phyloP scores from a whole-genome alignment of 208 protist species.

The Trypanosoma congolense region DNA sequence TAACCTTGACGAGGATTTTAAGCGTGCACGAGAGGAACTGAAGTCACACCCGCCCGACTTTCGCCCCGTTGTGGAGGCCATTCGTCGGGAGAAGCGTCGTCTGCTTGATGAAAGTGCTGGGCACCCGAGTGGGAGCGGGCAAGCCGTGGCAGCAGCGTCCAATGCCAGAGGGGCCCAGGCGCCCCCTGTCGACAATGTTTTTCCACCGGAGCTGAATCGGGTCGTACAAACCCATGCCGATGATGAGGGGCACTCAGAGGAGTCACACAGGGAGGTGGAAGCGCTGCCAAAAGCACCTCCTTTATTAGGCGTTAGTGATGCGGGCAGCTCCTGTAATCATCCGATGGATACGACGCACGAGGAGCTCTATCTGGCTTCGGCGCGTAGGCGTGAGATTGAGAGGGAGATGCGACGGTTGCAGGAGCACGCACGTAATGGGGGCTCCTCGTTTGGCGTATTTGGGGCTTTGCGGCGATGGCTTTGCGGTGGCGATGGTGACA shows the following conservation, averaged over 20 bases:
- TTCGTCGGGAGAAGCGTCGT: slow-evolving; percentile 39
- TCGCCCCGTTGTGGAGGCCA: slow-evolving; percentile 39
- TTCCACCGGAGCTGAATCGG: no score
- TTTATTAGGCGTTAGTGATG: neutral
- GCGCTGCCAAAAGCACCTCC: neutral
- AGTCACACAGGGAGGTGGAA: neutral
- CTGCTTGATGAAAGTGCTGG: slow-evolving; percentile 13
- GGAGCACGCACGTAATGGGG: neutral
- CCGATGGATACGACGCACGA: slow-evolving; percentile 84
- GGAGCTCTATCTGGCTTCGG: slow-evolving; percentile 18
- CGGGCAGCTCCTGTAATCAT: slow-evolving; percentile 10
- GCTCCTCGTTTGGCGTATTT: slow-evolving; percentile 6
- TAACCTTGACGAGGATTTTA: slow-evolving; percentile 34
- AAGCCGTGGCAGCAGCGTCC: no score
- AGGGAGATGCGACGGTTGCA: slow-evolving; percentile 42
- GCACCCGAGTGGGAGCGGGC: neutral
- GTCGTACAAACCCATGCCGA: no score
- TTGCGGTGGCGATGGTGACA: slow-evolving; percentile 4
- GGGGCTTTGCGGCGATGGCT: slow-evolving; percentile 11
- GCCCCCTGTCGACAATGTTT: no score
- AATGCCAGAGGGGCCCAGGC: no score
- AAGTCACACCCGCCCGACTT: slow-evolving; percentile 52
- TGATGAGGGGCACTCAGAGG: no score
- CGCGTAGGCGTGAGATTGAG: slow-evolving; percentile 23
- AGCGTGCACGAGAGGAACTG: slow-evolving; percentile 36